A percentile compares a stretch with the other conserved stretches of the same genome.
Conservation (phyloP, 768 basidiomycete species). For the Gloeopeniophorella convolvens region DNA sequence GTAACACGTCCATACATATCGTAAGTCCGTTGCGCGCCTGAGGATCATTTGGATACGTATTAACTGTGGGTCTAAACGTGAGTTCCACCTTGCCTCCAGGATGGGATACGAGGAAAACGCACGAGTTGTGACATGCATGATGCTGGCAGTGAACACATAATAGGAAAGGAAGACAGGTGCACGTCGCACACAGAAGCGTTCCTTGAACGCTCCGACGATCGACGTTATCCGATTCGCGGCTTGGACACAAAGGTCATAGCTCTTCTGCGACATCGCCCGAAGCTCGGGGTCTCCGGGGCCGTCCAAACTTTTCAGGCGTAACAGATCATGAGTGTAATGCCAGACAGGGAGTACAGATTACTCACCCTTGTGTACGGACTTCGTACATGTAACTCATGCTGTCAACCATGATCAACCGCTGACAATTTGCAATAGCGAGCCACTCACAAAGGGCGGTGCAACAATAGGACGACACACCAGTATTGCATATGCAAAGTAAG, state of each 20-base stretch:
- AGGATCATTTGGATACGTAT: slow-evolving; percentile 57
- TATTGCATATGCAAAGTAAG: slow-evolving; percentile 81
- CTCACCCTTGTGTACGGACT: slow-evolving; percentile 20
- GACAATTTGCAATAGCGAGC: background rate
- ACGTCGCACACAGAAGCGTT: slow-evolving; percentile 53
- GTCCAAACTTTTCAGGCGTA: slow-evolving; percentile 26
- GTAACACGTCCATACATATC: slow-evolving; percentile 61
- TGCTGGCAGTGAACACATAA: slow-evolving; percentile 72
- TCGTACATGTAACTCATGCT: slow-evolving; percentile 29
- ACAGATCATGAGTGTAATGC: no score
- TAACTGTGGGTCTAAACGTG: slow-evolving; percentile 37
- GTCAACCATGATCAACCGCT: slow-evolving; percentile 2
- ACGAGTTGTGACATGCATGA: slow-evolving; percentile 75
- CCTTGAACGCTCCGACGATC: slow-evolving; percentile 55
- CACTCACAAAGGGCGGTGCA: slow-evolving; percentile 76
- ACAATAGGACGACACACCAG: slow-evolving; percentile 69
- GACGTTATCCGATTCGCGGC: slow-evolving; percentile 78
- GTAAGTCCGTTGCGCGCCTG: slow-evolving; percentile 59
- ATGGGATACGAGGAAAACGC: slow-evolving; percentile 27
- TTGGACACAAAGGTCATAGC: slow-evolving; percentile 64
- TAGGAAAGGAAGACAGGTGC: slow-evolving; percentile 69
- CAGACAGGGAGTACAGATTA: no score
- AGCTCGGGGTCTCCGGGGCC: slow-evolving; percentile 46
- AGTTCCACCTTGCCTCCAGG: background rate
- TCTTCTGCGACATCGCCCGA: slow-evolving; percentile 49